These are phyloP conservation scores for Picochlorum sp. DNA, from an alignment of 139 green algal genomes.

Conservation along the genomic window DNA sequence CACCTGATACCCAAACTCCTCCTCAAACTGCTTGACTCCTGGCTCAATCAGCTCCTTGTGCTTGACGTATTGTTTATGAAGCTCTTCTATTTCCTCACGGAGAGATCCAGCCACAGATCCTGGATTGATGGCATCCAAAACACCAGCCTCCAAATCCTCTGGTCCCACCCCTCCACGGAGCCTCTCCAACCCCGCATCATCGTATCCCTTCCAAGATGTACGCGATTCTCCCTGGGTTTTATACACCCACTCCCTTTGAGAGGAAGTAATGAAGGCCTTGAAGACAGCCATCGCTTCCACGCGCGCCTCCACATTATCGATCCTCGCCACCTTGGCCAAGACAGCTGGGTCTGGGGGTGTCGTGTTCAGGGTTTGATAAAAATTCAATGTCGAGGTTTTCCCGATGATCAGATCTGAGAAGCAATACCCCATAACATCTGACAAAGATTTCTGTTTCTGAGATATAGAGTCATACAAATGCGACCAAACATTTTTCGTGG, in stretches of 20 bases:
- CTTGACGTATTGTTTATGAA: not conserved
- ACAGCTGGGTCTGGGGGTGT: not conserved
- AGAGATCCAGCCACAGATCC: slow-evolving; percentile 20
- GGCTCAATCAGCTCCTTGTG: not conserved
- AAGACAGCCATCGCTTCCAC: slow-evolving; percentile 27
- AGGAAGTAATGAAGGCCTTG: slow-evolving; percentile 24
- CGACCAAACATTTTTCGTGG: slow-evolving; percentile 25
- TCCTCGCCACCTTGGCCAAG: not conserved
- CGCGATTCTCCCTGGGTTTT: not conserved
- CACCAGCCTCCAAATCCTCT: slow-evolving; percentile 18
- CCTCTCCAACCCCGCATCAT: slow-evolving; percentile 16
- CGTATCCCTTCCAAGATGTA: slow-evolving; percentile 21
- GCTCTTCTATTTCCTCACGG: slow-evolving; percentile 16
- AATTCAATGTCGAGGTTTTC: slow-evolving; percentile 35
- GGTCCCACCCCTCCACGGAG: slow-evolving; percentile 26
- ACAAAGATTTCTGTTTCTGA: slow-evolving; percentile 12
- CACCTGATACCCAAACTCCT: not conserved
- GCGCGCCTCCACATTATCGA: not conserved
- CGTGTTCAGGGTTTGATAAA: slow-evolving; percentile 26
- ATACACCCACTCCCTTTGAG: slow-evolving; percentile 20
- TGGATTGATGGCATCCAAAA: slow-evolving; percentile 10
- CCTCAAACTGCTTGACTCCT: not conserved
- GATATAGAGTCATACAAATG: slow-evolving; percentile 30
- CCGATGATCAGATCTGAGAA: slow-evolving; percentile 24
- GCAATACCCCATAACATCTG: slow-evolving; percentile 19